phyloP scores from a whole-genome alignment of 306 rosid genomes.

The Potentilla sterilis region DNA sequence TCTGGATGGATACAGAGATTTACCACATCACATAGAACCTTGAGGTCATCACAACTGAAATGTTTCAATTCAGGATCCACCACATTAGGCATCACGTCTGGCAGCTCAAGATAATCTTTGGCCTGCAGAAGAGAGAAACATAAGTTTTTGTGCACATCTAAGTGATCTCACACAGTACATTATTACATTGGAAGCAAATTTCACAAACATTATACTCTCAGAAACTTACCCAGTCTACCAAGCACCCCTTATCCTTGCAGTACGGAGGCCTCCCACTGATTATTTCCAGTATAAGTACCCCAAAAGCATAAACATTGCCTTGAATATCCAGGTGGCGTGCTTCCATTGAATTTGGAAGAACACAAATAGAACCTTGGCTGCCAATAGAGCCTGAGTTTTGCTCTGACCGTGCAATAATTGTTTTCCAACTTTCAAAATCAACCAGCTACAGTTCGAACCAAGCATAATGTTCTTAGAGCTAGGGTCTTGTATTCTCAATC shows the following conservation, averaged over 20 bases:
- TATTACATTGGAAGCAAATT: not conserved
- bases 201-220: conserved; percentile 15
- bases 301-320: conserved; percentile 81
- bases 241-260: conserved; percentile 73
- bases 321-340: conserved; percentile 77
- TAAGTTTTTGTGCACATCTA: conserved; percentile 17
- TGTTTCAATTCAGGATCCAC: conserved; percentile 83
- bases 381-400: conserved; percentile 70
- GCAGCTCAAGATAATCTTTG: conserved; percentile 69
- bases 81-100: conserved; percentile 67
- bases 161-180: not conserved
- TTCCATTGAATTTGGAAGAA: conserved; percentile 83
- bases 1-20: conserved; percentile 69
- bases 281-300: conserved; percentile 79
- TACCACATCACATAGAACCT: conserved; percentile 74
- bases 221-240: conserved; percentile 89
- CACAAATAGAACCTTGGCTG: conserved; percentile 71
- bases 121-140: conserved; percentile 56
- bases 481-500: not conserved
- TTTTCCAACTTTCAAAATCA: conserved; percentile 98
- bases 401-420: conserved; percentile 85
- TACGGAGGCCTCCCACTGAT: conserved; percentile 85
- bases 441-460: conserved; percentile 65
- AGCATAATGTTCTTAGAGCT: not conserved
- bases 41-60: conserved; percentile 71